phyloP scores from a whole-genome alignment of 108 stramenopile genomes.

The Fistulifera pelliculosa region DNA sequence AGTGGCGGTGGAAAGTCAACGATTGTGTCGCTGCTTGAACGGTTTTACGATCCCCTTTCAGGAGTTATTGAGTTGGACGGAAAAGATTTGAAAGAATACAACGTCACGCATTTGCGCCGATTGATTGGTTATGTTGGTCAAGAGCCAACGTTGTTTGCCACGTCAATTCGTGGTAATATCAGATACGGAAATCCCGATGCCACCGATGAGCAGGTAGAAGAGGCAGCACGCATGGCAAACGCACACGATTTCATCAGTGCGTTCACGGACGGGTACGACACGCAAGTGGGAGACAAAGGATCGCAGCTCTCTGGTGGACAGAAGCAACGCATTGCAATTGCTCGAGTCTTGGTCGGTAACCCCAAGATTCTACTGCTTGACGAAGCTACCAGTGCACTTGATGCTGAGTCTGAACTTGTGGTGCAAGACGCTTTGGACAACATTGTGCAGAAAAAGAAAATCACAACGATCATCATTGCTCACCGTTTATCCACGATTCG shows the following conservation, averaged over 20 bases:
- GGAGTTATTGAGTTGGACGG: conserved; percentile 84
- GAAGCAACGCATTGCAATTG: conserved; percentile 55
- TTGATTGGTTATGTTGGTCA: conserved; percentile 90
- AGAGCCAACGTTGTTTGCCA: conserved; percentile 88
- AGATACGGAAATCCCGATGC: conserved; percentile 61
- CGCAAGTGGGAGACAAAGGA: conserved; percentile 31
- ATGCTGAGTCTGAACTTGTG: conserved; percentile 59
- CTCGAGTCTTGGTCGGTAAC: conserved; percentile 50
- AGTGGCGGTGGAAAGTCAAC: conserved; percentile 74
- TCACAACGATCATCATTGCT: conserved; percentile 91
- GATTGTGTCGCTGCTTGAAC: conserved; percentile 32
- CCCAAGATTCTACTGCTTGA: conserved; percentile 75
- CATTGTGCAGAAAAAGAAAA: conserved; percentile 43
- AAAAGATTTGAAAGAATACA: conserved; percentile 66
- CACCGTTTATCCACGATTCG: conserved; percentile 92
- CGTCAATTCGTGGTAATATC: conserved; percentile 87
- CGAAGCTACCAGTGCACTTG: conserved; percentile 54
- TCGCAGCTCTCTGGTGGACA: conserved; percentile 50
- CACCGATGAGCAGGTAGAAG: conserved; percentile 57
- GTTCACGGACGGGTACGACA: conserved; percentile 65
- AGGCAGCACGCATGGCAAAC: conserved; percentile 83
- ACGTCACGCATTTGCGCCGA: conserved; percentile 66
- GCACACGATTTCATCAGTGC: conserved; percentile 79
- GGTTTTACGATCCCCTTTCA: conserved; percentile 84
- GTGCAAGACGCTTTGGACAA: conserved; percentile 89